Evolutionary conservation across 306 rosid species (phyloP).

Genomic region (Citrullus mucosospermus): DNA sequence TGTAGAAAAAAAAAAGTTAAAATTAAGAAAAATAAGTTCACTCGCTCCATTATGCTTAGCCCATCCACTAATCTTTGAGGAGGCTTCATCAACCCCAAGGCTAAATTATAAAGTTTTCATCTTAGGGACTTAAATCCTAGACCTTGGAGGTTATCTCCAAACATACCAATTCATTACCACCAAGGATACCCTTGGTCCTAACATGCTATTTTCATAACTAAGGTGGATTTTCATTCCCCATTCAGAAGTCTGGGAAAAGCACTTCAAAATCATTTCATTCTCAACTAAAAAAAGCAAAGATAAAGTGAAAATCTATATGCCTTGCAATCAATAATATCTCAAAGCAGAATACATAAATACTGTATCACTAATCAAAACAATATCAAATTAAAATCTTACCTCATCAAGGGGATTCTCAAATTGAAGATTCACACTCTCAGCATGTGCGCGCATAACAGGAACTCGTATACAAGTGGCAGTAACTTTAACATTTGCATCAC

Average conservation of each 20-base stretch:
- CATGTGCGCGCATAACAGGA: constrained; percentile 98
- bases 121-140: not conserved
- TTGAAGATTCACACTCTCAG: constrained; percentile 92
- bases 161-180: not conserved
- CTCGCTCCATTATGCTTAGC: not conserved
- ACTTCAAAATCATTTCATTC: not conserved
- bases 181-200: not conserved
- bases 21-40: not conserved
- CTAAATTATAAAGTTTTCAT: not conserved
- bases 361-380: not conserved
- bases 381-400: constrained; percentile 28
- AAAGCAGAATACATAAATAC: not conserved
- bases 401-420: constrained; percentile 83
- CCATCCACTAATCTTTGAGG: not conserved
- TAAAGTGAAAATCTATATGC: not conserved
- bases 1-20: not conserved
- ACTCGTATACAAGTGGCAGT: constrained; percentile 94
- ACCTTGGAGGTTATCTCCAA: not conserved
- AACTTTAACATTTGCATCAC: constrained; percentile 65
- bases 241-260: not conserved
- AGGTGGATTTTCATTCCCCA: not conserved
- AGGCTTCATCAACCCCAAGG: not conserved
- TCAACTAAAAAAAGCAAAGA: not conserved
- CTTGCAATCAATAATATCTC: not conserved
- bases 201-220: not conserved